Conservation (phyloP, 2,329 filamentous ascomycete species). For the Phyllosticta citrichinensis region DNA sequence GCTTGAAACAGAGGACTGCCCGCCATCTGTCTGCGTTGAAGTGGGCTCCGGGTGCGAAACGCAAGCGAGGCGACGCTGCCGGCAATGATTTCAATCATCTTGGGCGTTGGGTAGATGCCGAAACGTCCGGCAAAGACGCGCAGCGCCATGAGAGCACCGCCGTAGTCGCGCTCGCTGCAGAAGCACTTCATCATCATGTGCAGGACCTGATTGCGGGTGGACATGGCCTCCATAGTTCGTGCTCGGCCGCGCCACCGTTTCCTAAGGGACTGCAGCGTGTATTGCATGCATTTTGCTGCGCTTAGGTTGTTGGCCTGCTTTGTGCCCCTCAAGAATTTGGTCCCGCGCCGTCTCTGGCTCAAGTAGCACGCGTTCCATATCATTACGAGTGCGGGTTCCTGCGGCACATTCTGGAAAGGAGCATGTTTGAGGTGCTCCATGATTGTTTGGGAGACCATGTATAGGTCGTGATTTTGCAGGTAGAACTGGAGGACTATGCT, state of each 20-base stretch:
- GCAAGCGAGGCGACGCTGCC: slow-evolving; percentile 23
- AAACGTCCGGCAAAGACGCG: slow-evolving; percentile 21
- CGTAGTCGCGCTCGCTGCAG: slow-evolving; percentile 22
- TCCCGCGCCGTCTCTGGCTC: background rate
- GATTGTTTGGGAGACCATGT: slow-evolving; percentile 17
- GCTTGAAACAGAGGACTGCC: background rate
- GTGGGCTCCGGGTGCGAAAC: slow-evolving; percentile 9
- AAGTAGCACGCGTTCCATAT: slow-evolving; percentile 2
- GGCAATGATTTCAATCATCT: slow-evolving; percentile 17
- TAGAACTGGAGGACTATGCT: slow-evolving; percentile 24
- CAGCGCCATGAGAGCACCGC: slow-evolving; percentile 26
- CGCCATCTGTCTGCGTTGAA: background rate
- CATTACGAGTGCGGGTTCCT: background rate
- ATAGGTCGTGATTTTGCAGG: slow-evolving; percentile 20
- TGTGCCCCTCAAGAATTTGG: background rate
- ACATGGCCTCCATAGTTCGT: background rate
- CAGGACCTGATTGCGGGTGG: slow-evolving; percentile 13
- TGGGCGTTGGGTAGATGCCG: slow-evolving; percentile 19
- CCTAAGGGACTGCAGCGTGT: background rate
- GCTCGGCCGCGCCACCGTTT: background rate
- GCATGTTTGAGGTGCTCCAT: background rate
- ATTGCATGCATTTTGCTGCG: background rate
- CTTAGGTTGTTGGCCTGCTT: background rate
- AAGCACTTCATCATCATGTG: slow-evolving; percentile 26
- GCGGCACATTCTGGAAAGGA: background rate